phyloP scores from a whole-genome alignment of 768 basidiomycete genomes.

The Mycena floridula region DNA sequence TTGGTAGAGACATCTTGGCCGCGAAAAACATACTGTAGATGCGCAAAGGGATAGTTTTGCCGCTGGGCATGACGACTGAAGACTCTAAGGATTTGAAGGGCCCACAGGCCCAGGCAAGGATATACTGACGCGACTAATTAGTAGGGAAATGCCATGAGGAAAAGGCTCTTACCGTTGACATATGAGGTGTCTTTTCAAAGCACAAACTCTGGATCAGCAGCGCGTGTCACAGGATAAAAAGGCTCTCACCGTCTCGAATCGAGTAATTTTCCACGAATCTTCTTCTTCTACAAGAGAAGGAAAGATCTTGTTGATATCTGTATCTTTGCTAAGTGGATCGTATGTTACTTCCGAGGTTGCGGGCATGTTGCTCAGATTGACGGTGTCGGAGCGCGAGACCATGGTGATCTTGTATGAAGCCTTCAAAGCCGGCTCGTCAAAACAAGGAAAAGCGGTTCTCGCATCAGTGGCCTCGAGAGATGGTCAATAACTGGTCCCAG shows the following conservation, averaged over 20 bases:
- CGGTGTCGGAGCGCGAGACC: constrained; percentile 49
- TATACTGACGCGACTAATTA: too few relatives aligned
- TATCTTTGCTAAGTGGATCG: constrained; percentile 2
- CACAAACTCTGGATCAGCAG: too few relatives aligned
- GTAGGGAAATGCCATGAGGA: too few relatives aligned
- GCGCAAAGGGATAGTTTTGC: constrained; percentile 55
- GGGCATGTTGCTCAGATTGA: constrained; percentile 65
- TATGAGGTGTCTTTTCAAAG: too few relatives aligned
- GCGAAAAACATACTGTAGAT: constrained; percentile 44
- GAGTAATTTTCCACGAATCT: constrained; percentile 52
- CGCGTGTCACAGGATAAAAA: constrained; percentile 71
- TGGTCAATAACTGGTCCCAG: constrained; percentile 1
- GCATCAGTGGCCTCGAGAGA: constrained; percentile 77
- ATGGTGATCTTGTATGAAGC: constrained; percentile 55
- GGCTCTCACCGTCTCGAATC: constrained; percentile 57
- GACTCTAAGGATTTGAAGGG: constrained; percentile 52
- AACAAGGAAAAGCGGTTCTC: constrained; percentile 68
- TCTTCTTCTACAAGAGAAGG: constrained; percentile 17
- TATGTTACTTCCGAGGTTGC: constrained; percentile 34
- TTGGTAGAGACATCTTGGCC: background rate
- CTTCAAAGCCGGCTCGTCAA: constrained; percentile 73
- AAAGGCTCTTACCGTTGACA: too few relatives aligned
- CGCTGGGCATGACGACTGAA: constrained; percentile 58
- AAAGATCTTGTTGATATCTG: constrained; percentile 20
- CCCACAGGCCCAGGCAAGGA: constrained; percentile 65